Evolutionary conservation across 345 rosid genomes (phyloP).

Genomic region (Pugionium cornutum): DNA sequence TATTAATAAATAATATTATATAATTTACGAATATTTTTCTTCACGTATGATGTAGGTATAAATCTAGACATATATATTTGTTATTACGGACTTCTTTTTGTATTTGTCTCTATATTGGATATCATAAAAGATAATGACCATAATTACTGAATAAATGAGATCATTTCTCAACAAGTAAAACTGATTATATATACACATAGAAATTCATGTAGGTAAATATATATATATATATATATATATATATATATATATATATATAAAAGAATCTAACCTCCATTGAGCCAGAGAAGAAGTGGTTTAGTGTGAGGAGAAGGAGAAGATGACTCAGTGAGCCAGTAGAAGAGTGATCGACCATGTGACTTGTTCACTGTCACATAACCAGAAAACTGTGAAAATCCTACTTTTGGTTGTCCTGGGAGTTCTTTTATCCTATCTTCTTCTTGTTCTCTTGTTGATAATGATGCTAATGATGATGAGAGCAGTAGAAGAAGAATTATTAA

Average conservation of each 20-base stretch:
- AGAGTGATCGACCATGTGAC: slow-evolving; percentile 74
- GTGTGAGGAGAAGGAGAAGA: slow-evolving; percentile 49
- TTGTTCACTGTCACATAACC: slow-evolving; percentile 79
- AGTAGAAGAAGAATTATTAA: slow-evolving; percentile 18
- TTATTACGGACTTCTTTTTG: no score
- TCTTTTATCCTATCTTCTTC: slow-evolving; percentile 65
- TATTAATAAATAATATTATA: no score
- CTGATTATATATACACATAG: no score
- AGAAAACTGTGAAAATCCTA: slow-evolving; percentile 71
- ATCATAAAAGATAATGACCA: no score
- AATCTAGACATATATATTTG: no score
- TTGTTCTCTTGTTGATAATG: slow-evolving; percentile 48
- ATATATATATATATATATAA: background rate
- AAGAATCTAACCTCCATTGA: slow-evolving; percentile 81
- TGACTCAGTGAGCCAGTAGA: slow-evolving; percentile 83
- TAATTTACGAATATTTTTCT: no score
- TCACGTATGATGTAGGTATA: no score
- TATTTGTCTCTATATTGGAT: no score
- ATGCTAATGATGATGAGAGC: slow-evolving; percentile 20
- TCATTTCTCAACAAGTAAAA: no score
- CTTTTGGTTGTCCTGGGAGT: slow-evolving; percentile 88
- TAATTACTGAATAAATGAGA: no score
- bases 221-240: background rate
- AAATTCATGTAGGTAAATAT: no score
- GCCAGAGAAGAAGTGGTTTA: slow-evolving; percentile 94